Base-by-base conservation (phyloP, 1,139 yeast genomes). In the Yamadazyma epiphylla region DNA sequence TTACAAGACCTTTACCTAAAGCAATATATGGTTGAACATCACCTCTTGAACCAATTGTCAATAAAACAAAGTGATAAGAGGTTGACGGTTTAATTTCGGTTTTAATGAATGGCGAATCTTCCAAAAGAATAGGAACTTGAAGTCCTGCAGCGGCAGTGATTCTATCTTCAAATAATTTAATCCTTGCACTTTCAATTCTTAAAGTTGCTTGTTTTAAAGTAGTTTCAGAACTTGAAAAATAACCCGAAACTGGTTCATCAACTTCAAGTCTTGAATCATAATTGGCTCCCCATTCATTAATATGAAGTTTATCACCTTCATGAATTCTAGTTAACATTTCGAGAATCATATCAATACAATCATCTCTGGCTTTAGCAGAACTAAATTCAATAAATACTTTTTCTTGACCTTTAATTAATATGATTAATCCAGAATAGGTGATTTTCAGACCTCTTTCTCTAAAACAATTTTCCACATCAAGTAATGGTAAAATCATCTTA, bases 1-100 rank as follows among this genome's bases (percentile, higher is more conserved):
- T 64, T 27, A 76, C 56, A 28, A 89, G 61, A 0, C 91, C 95
- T 44, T 79, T 77, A 1, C 86, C 94, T n/a, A 89, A 59, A 0
- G 97, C 91, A 41, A 89, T 82, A 51, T 88, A 91, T 0, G 97
- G 97, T 53, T 89, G 97, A 5, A 89, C 97, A 56, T 89, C 97
- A 25, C 97, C 97, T 35, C 97, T 66, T 0, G 96, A 86, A 0
- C 97, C 97, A 49, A 89, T 89, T 0, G 97, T 89, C 35, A 89
- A 59, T 33, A 88, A 60, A 0, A 87, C 81, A 46, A 89, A 74
- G 25, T 70, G 74, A 41, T 71, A 71, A 1, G 77, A 60, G 15
- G 73, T 70, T 0, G 64, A 51, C 0, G 87, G 80, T 29, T 61
- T 66, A 16, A 79, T 58, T 32, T 64, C 72, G 0, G 79, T 72